These are phyloP conservation scores for Aspergillus quadricinctus DNA, from an alignment of 2,329 filamentous ascomycete species.

Conservation along the genomic window DNA sequence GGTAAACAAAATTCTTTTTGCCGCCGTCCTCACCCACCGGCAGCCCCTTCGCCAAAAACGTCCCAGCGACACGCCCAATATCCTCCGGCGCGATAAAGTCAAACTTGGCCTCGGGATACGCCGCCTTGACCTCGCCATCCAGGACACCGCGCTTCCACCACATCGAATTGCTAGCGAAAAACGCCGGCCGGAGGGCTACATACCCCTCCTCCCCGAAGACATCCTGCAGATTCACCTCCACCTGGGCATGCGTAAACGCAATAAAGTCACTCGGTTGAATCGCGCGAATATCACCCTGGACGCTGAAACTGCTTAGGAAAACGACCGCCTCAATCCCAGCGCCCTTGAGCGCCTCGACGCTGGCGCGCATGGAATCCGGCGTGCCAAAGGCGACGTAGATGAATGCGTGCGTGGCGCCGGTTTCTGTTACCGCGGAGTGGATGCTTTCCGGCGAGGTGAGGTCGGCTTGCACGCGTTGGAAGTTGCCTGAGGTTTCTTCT, in stretches of 20 bases:
- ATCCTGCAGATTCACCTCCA: conserved; percentile 42
- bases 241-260: conserved; percentile 40
- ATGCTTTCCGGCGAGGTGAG: conserved; percentile 42
- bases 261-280: conserved; percentile 32
- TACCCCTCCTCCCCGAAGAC: conserved; percentile 37
- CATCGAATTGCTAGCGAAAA: conserved; percentile 44
- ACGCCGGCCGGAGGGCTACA: conserved; percentile 41
- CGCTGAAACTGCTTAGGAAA: conserved; percentile 43
- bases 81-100: conserved; percentile 44
- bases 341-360: conserved; percentile 42
- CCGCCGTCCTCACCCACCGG: background rate
- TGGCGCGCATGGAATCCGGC: conserved; percentile 38
- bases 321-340: conserved; percentile 45
- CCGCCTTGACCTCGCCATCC: conserved; percentile 29
- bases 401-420: conserved; percentile 47
- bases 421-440: conserved; percentile 30
- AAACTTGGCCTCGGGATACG: conserved; percentile 24
- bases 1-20: conserved; percentile 25
- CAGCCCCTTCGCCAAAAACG: conserved; percentile 31
- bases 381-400: conserved; percentile 39
- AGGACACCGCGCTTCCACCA: conserved; percentile 25
- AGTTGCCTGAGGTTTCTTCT: conserved; percentile 27
- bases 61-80: conserved; percentile 44
- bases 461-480: conserved; percentile 43
- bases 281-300: conserved; percentile 23